Conservation (phyloP, 139 green algal genomes). For the Tetradesmus obliquus region DNA sequence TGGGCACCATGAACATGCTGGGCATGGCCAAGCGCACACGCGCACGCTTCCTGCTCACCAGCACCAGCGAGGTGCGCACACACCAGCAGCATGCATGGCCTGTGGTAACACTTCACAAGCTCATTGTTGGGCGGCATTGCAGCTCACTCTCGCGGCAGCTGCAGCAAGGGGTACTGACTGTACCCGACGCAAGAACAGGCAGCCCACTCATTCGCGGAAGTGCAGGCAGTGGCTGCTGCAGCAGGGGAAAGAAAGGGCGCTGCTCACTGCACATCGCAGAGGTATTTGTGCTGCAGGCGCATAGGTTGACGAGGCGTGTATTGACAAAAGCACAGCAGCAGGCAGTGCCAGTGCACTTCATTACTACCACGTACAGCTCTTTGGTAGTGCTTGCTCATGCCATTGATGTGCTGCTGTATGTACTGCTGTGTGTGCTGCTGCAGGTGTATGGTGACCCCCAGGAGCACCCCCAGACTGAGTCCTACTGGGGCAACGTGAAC, state of each 20-base stretch:
- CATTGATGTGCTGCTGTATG: too few relatives aligned
- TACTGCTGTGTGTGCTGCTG: neutral
- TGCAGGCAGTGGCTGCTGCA: too few relatives aligned
- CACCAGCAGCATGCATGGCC: too few relatives aligned
- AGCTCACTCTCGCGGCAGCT: too few relatives aligned
- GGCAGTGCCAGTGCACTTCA: neutral
- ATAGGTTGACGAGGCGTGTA: neutral
- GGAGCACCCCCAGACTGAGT: constrained; percentile 97
- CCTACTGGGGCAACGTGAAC: constrained; percentile 99
- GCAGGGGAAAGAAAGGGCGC: neutral
- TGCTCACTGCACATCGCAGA: neutral
- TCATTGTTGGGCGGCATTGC: too few relatives aligned
- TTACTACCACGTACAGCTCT: too few relatives aligned
- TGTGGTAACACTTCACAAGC: too few relatives aligned
- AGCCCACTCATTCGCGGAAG: too few relatives aligned
- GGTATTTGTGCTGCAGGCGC: neutral
- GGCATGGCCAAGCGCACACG: constrained; percentile 96
- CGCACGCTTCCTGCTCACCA: constrained; percentile 94
- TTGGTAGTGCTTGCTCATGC: too few relatives aligned
- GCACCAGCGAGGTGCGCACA: constrained; percentile 83
- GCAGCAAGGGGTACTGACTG: too few relatives aligned
- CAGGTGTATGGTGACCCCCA: constrained; percentile 97
- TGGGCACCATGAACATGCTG: constrained; percentile 99
- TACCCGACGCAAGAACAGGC: too few relatives aligned
- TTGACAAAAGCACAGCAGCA: neutral